A percentile compares a stretch with the other conserved stretches of the same genome.
Conservation (phyloP, 2,329 filamentous ascomycete species). For the Pestalotiopsis sp. region DNA sequence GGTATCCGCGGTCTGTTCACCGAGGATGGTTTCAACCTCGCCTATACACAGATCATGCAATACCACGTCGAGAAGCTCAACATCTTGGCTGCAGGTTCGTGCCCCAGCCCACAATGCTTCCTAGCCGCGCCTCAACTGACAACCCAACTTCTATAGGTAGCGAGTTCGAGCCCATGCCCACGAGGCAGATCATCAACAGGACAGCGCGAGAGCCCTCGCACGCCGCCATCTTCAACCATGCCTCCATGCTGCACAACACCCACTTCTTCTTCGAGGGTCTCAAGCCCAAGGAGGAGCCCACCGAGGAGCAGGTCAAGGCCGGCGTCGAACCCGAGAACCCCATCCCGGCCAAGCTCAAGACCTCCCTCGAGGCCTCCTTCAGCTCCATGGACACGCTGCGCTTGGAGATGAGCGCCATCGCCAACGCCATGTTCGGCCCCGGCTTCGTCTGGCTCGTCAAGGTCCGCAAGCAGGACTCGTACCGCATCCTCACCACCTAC, state of each 20-base stretch:
- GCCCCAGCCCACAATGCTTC: background rate
- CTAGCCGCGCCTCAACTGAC: background rate
- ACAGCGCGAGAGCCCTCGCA: conserved; percentile 77
- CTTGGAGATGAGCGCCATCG: conserved; percentile 78
- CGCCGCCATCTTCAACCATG: conserved; percentile 90
- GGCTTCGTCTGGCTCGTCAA: conserved; percentile 96
- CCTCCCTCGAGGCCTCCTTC: conserved; percentile 71
- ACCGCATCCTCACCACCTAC: conserved; percentile 84
- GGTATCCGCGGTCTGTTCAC: conserved; percentile 74
- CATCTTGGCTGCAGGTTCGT: conserved; percentile 67
- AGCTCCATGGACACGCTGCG: conserved; percentile 82
- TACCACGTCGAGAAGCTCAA: conserved; percentile 79
- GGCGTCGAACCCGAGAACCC: conserved; percentile 3
- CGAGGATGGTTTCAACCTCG: conserved; percentile 68
- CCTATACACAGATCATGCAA: conserved; percentile 83
- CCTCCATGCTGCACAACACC: conserved; percentile 95
- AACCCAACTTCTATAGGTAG: conserved; percentile 52
- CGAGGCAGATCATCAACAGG: conserved; percentile 71
- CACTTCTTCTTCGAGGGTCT: conserved; percentile 76
- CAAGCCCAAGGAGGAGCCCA: conserved; percentile 25
- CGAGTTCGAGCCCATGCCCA: conserved; percentile 60
- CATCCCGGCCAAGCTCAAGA: conserved; percentile 44
- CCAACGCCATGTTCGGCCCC: conserved; percentile 90
- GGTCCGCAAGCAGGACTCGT: conserved; percentile 43
- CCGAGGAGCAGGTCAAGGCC: conserved; percentile 14